Evolutionary conservation across 192 early-diverging fungal genomes (phyloP).

Genomic region (Mortierella antarctica): DNA sequence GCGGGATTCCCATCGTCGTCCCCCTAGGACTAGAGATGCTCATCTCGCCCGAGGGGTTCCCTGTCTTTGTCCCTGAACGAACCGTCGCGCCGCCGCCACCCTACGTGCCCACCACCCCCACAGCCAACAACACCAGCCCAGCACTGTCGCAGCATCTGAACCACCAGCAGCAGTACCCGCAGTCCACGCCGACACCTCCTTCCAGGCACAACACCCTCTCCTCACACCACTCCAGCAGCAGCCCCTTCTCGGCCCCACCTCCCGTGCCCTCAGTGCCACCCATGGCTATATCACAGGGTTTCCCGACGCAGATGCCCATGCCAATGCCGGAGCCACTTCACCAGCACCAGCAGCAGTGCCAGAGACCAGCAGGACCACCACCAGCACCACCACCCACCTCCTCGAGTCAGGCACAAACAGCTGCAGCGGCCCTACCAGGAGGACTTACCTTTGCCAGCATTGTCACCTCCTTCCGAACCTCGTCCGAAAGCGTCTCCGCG

Average conservation of each 20-base stretch:
- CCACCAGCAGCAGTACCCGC: constrained; percentile 6
- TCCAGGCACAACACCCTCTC: constrained; percentile 26
- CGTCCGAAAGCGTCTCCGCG: constrained; percentile 35
- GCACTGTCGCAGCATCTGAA: constrained; percentile 10
- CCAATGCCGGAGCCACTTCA: constrained; percentile 17
- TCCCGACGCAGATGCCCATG: neutral
- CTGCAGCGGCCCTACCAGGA: neutral
- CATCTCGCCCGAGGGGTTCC: constrained; percentile 51
- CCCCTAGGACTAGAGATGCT: constrained; percentile 48
- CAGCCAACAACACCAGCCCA: constrained; percentile 9
- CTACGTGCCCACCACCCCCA: constrained; percentile 9
- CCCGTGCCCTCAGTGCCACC: constrained; percentile 5
- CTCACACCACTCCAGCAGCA: constrained; percentile 11
- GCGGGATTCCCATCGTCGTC: constrained; percentile 49
- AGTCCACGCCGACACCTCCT: constrained; percentile 18
- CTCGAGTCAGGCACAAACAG: neutral
- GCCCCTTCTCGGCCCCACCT: constrained; percentile 11
- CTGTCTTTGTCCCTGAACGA: constrained; percentile 47
- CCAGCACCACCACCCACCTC: neutral
- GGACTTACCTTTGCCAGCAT: constrained; percentile 48
- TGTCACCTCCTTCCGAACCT: constrained; percentile 36
- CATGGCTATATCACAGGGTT: neutral
- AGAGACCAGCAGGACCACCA: neutral
- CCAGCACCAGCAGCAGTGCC: neutral
- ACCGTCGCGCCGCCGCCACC: constrained; percentile 3